Percentiles rank a stretch among this genome's conserved stretches.
phyloP scores from a whole-genome alignment of 176 grass and related monocot genomes.

The Calamus simplicifolius region DNA sequence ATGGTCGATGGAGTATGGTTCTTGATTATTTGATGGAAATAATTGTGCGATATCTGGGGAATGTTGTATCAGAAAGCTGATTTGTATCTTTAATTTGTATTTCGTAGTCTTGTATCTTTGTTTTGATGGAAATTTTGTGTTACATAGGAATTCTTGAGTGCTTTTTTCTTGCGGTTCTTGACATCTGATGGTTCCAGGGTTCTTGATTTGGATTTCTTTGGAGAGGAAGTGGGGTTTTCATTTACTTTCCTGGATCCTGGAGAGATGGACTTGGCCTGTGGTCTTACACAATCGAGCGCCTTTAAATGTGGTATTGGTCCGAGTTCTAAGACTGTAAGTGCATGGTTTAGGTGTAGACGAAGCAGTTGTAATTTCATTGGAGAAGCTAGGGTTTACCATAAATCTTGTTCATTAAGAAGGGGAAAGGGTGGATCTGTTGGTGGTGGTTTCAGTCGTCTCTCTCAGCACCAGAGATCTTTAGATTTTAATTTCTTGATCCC shows the following conservation, averaged over 20 bases:
- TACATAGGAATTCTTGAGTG: no score
- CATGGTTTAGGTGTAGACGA: constrained; percentile 18
- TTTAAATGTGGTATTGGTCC: constrained; percentile 26
- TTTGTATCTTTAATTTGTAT: no score
- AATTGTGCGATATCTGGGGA: no score
- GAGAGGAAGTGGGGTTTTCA: no score
- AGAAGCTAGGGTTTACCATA: constrained; percentile 8
- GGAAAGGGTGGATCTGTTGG: constrained; percentile 5
- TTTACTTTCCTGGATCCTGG: background rate
- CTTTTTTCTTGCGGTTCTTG: background rate
- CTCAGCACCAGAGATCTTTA: background rate
- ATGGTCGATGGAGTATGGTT: no score
- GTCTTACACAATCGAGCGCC: background rate
- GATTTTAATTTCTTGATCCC: constrained; percentile 5
- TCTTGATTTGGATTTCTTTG: background rate
- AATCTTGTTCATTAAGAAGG: constrained; percentile 12
- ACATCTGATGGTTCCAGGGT: background rate
- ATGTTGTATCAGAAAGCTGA: no score
- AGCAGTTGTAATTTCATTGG: constrained; percentile 20
- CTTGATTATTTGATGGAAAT: no score
- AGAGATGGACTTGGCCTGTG: background rate
- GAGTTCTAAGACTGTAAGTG: background rate
- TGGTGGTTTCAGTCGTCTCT: background rate
- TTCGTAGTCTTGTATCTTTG: no score
- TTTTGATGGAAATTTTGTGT: no score